Base-by-base conservation (phyloP, 139 green algal species). In the Astrephomene gubernaculifera region DNA sequence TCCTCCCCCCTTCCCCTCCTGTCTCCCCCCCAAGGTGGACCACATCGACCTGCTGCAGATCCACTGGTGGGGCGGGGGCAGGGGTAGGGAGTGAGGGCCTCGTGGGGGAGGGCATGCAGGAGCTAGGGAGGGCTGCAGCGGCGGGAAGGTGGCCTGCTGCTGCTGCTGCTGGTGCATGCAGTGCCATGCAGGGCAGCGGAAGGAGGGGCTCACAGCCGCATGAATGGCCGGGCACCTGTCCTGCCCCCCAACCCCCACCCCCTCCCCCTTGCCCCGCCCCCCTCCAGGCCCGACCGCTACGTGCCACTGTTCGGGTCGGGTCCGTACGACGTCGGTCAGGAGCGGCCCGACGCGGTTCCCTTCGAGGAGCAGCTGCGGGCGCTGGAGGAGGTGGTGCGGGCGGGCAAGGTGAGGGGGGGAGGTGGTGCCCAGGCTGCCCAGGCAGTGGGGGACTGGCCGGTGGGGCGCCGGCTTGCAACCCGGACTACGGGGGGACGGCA, bases 401-500 rank as follows among this genome's bases (percentile, higher is more conserved):
- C 92, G 4, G 96, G 96, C 52, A 99, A 99, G 91, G 96, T 98
- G n/a, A n/a, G n/a, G n/a, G n/a, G n/a, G n/a, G n/a, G n/a, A n/a
- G n/a, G n/a, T n/a, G n/a, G n/a, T n/a, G n/a, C n/a, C n/a, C n/a
- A n/a, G n/a, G n/a, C n/a, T n/a, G n/a, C n/a, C n/a, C n/a, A n/a
- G n/a, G n/a, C n/a, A n/a, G n/a, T n/a, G n/a, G n/a, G n/a, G n/a
- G n/a, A n/a, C n/a, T n/a, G n/a, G n/a, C n/a, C n/a, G n/a, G n/a
- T n/a, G n/a, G n/a, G n/a, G n/a, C n/a, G n/a, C n/a, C 65, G 33
- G 33, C 65, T 49, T 65, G 54, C 19, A 21, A 65, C n/a, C 12
- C 54, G 17, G 12, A 33, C n/a, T 65, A 24, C 54, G 22, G n/a
- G 49, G 49, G 17, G 49, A 60, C 49, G 49, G 49, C 49, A 60